Base-by-base conservation (phyloP, 2,329 filamentous ascomycete species). In the Fusarium buharicum region DNA sequence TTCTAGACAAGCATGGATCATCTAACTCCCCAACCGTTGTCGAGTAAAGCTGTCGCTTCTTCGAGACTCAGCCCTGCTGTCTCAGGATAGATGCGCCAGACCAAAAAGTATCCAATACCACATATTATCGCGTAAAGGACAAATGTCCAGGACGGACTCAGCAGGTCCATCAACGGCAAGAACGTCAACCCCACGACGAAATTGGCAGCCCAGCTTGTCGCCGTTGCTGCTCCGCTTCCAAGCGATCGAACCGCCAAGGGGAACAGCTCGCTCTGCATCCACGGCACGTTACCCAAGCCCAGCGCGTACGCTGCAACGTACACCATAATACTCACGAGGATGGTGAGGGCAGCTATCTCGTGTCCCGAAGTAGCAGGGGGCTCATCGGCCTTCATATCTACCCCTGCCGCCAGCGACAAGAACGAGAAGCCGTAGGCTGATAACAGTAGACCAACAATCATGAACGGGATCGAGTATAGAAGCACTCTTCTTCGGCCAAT, bases 221-320 rank as follows among this genome's bases (percentile, higher is more conserved):
- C 89, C 8, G 93, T 94, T 2, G 90, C 85, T 6, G 92, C 75
- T 0, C 88, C 88, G 55, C 88, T 91, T 24, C 91, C 91, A 2
- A 92, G 76, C 5, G 88, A 88, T 44, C 91, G 86, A 40, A 93
- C 90, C 27, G 83, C 82, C 43, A 93, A 81, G 1, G 93, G 90
- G 72, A 97, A 97, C 28, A 97, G 84, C 78, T 98, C 94, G 67
- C 89, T 92, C 78, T 97, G 93, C 83, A 97, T 94, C 94, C 94
- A 98, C 0, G 94, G 93, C 3, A 98, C 92, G 69, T 93, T 96
- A 9, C 94, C 94, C 3, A 98, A 82, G 3, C 94, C 94, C 2
- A 93, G 81, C 1, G 94, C 94, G 73, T 96, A 98, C 1, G 89
- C 83, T 9, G 91, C 90, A 2, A 96, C 93, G 75, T 96, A 97